Evolutionary conservation across 768 basidiomycete species (phyloP), one percentile per base, ranked within the genome.

Genomic region (Pleurotus eryngii): DNA sequence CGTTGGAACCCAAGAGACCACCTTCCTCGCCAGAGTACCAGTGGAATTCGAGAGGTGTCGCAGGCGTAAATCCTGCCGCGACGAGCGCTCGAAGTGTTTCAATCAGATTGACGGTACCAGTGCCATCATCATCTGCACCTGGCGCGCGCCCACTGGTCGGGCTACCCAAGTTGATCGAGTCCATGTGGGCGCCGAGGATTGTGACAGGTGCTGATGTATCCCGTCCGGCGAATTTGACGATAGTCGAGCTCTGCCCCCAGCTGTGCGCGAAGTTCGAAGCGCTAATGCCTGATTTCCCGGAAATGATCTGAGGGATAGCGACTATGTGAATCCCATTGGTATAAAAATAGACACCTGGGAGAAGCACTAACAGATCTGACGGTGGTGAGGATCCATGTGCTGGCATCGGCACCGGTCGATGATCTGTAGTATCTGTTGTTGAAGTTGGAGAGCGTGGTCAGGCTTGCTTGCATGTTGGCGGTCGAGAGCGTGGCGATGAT

Each of bases 11-110:
- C 49, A 73, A 62, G 11, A 82, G 72, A 8, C 84, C 84, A 37
- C 73, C 75, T 62, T 83, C 82, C 22, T 79, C 76, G 38, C 71
- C 77, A 18, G 77, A 72, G 58, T 72, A 81, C 79, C 78, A 81
- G 51, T 80, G 78, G 58, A 79, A 79, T 54, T 81, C 78, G 30
- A 81, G 65, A 18, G 79, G 71, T 26, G 69, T 74, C 7, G 64
- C 65, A 0, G 79, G 80, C 30, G 63, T 68, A 63, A 76, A 80
- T n/a, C 68, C 72, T 24, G 72, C 64, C 1, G 72, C 74, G 22
- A 81, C 51, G 37, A 81, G 68, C 2, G 70, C 68, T 20, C 78
- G 71, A 59, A 76, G 74, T 1, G 74, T 68, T 62, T 81, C 79
- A 6, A 81, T 68, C 40, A 79, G 72, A 49, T 75, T 76, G 11